Conservation (phyloP, 2,329 filamentous ascomycete species). For the Penicillium sp. region DNA sequence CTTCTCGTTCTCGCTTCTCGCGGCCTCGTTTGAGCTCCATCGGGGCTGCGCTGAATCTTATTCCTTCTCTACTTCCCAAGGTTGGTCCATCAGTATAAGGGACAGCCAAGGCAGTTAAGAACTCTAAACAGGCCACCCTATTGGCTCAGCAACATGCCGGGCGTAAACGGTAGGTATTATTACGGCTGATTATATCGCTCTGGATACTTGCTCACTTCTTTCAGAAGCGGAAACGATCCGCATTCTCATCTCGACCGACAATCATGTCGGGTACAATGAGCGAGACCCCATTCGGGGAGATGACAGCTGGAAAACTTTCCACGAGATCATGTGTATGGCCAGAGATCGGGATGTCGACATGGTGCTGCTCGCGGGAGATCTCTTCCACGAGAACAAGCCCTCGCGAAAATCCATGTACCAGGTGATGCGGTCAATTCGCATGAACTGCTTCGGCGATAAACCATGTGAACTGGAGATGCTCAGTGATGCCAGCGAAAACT, state of each 20-base stretch:
- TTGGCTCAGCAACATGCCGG: slow-evolving; percentile 29
- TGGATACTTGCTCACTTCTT: slow-evolving; percentile 7
- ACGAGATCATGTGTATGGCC: slow-evolving; percentile 91
- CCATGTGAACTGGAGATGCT: slow-evolving; percentile 94
- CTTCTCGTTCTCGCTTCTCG: too few relatives aligned
- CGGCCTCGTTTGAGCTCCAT: too few relatives aligned
- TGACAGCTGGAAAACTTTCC: slow-evolving; percentile 95
- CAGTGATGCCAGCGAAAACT: slow-evolving; percentile 88
- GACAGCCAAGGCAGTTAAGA: too few relatives aligned
- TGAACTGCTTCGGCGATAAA: slow-evolving; percentile 93
- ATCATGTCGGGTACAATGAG: slow-evolving; percentile 96
- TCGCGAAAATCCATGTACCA: slow-evolving; percentile 95
- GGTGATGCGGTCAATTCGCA: slow-evolving; percentile 90
- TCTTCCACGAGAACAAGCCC: slow-evolving; percentile 98
- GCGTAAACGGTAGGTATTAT: slow-evolving; percentile 31
- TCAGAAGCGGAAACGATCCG: slow-evolving; percentile 80
- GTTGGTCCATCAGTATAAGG: too few relatives aligned
- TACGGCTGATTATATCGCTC: not conserved
- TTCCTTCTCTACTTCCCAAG: too few relatives aligned
- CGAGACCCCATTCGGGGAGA: slow-evolving; percentile 92
- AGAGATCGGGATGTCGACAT: slow-evolving; percentile 92
- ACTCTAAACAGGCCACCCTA: too few relatives aligned
- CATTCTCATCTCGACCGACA: slow-evolving; percentile 92
- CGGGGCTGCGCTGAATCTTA: too few relatives aligned
- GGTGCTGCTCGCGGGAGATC: slow-evolving; percentile 90